These are phyloP conservation scores for Aspergillus cavernicola DNA, from an alignment of 495 filamentous ascomycete species.

Conservation along the genomic window DNA sequence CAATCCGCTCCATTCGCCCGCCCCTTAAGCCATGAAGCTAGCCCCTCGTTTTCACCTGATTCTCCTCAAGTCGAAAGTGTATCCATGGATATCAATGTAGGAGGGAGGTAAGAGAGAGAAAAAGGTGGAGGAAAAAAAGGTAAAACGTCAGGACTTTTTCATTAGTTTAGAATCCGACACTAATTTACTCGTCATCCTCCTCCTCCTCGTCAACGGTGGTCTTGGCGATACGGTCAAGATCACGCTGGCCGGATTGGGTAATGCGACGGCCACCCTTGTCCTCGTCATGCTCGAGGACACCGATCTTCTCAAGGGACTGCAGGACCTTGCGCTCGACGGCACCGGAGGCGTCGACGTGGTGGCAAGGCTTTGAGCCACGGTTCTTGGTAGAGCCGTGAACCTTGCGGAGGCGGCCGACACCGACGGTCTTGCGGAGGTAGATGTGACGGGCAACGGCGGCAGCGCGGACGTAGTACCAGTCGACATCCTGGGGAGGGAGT, in stretches of 20 bases:
- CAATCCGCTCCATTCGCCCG: constrained; percentile 7
- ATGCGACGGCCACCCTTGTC: constrained; percentile 96
- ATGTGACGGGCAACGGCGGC: constrained; percentile 94
- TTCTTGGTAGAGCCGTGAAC: constrained; percentile 96
- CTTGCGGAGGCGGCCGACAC: constrained; percentile 88
- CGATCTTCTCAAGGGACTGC: constrained; percentile 98
- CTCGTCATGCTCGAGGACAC: constrained; percentile 92
- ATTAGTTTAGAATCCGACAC: constrained; percentile 26
- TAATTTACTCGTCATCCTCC: constrained; percentile 49
- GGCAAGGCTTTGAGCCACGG: constrained; percentile 82
- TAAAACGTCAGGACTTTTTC: constrained; percentile 37
- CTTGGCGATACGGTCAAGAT: constrained; percentile 85
- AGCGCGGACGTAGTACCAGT: constrained; percentile 98
- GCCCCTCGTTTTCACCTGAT: constrained; percentile 1
- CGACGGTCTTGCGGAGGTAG: constrained; percentile 98
- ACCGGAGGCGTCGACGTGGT: constrained; percentile 94
- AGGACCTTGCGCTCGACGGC: constrained; percentile 93
- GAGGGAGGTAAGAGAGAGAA: constrained; percentile 5
- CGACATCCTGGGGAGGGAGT: constrained; percentile 92
- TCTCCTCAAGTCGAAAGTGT: constrained; percentile 4
- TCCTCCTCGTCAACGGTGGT: constrained; percentile 53
- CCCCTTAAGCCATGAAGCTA: constrained; percentile 1
- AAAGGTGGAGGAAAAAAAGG: constrained; percentile 20
- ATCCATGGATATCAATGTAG: neutral
- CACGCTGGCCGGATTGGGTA: constrained; percentile 93